Percentiles rank a stretch among this genome's conserved stretches.
phyloP scores from a whole-genome alignment of 2,329 filamentous ascomycete species.

The Trichoderma brevicompactum region DNA sequence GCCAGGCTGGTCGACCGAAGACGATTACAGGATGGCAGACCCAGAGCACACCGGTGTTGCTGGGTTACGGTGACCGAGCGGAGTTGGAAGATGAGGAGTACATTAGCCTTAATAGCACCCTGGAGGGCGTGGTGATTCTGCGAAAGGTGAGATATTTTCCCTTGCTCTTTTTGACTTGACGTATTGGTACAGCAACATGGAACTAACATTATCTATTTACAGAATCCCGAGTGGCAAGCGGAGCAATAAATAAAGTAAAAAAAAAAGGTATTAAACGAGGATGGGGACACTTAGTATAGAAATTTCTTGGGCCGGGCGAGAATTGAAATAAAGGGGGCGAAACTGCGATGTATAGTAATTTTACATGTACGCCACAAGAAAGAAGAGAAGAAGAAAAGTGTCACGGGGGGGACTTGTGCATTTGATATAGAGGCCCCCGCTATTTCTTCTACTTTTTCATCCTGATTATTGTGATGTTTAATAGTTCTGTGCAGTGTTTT shows the following conservation, averaged over 20 bases:
- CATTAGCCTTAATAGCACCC: constrained; percentile 83
- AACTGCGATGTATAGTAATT: constrained; percentile 44
- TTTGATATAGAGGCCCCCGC: constrained; percentile 38
- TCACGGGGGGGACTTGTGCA: constrained; percentile 32
- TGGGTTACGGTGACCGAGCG: constrained; percentile 93
- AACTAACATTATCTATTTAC: not conserved
- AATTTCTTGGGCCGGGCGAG: constrained; percentile 31
- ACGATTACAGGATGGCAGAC: constrained; percentile 99
- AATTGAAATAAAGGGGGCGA: constrained; percentile 29
- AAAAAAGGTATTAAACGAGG: constrained; percentile 13
- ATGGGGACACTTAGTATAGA: constrained; percentile 15
- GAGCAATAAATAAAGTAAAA: constrained; percentile 42
- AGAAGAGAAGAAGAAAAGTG: constrained; percentile 27
- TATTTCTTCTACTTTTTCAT: not conserved
- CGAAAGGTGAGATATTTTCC: constrained; percentile 73
- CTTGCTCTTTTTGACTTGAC: not conserved
- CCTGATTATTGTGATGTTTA: not conserved
- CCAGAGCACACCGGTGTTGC: constrained; percentile 94
- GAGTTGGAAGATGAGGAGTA: constrained; percentile 99
- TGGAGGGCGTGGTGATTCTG: constrained; percentile 94
- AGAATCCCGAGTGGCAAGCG: constrained; percentile 49
- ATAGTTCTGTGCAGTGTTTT: not conserved
- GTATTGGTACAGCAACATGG: not conserved
- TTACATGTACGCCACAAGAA: constrained; percentile 34
- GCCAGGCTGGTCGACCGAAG: constrained; percentile 95